Evolutionary conservation across 2,329 filamentous ascomycete genomes (phyloP), one percentile per base, ranked within the genome.

Genomic region (Microcyclospora pomicola): DNA sequence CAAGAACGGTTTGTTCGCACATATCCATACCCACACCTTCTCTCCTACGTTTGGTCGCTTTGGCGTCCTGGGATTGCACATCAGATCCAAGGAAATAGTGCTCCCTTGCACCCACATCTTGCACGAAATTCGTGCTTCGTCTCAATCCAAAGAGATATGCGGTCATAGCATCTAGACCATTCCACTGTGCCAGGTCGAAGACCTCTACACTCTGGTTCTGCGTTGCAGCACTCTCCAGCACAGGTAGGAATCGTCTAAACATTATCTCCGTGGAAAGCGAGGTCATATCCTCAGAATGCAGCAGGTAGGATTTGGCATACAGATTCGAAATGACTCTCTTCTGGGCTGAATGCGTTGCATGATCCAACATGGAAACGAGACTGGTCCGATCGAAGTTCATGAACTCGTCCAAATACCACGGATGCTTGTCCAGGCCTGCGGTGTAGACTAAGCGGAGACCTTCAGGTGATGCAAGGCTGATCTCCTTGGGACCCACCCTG

Each of bases 281-380:
- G 63, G 63, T 13, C 80, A 61, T 9, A 75, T 65, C 1, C 66
- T 58, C 33, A 87, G 62, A 42, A 66, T 73, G 0, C 27, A 59
- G 62, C 30, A 64, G 56, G 53, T 80, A 73, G 6, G 82, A 83
- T 51, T 88, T 88, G 45, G 80, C 82, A 60, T 87, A 88, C 35
- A 82, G 71, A 48, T 83, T 75, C 31, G 80, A 80, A 31, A 88
- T 60, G 71, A 85, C 79, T 24, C 80, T 72, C 56, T 86, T 86
- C 28, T 80, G 68, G 10, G 63, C 59, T 0, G 80, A 77, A 56
- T 88, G 82, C 7, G 69, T 59, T 39, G 71, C 75, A 33, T 70
- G 71, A 24, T 65, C 58, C 4, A 66, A 63, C 16, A 75, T 75
- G 2, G 79, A 80, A 59, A 88, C 84, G 70, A 82, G 79, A 54